Evolutionary conservation across 2,329 filamentous ascomycete genomes (phyloP), one percentile per base, ranked within the genome.

Genomic region (Calonectria crousiana): DNA sequence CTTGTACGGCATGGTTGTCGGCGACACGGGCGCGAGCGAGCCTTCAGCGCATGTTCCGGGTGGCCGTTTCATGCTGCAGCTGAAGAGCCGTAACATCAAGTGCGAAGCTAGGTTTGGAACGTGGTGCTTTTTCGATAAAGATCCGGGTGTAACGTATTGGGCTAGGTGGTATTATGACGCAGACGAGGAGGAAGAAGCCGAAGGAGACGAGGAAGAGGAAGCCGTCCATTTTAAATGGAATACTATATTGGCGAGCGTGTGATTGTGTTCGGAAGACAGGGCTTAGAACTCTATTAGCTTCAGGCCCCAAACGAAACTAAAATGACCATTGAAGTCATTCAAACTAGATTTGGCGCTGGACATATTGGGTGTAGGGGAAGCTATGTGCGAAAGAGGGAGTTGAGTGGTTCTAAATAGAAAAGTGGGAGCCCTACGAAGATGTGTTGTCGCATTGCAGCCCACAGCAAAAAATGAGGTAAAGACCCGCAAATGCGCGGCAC

Each of bases 121-220:
- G 0, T 78, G 76, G 76, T 78, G 73, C 9, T 66, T 20, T 11
- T 77, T 77, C 56, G 32, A 76, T 28, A 28, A 16, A 6, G 28
- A 26, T 6, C 20, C 26, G 9, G 67, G 67, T 6, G 38, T n/a
- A 1, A 28, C 52, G 3, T 4, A 28, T 8, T 49, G 67, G 67
- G 52, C 52, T 20, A 20, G 28, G 20, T 69, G 67, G 67, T 3
- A 47, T 20, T 30, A 41, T 0, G n/a, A 60, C 14, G 4, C 47
- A 1, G 9, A 44, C n/a, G 67, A 69, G 8, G 32, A 41, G 3
- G 52, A 58, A 4, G 52, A 36, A 36, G 52, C 36, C 4, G 30
- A 56, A 9, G 26, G 8, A 2, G 51, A 53, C 14, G 26, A 20
- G 16, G 11, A 51, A 26, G 26, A 10, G 16, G 1, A 28, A 26